Evolutionary conservation across 331 rosid genomes (phyloP).

Genomic region (Quercus tomentella): DNA sequence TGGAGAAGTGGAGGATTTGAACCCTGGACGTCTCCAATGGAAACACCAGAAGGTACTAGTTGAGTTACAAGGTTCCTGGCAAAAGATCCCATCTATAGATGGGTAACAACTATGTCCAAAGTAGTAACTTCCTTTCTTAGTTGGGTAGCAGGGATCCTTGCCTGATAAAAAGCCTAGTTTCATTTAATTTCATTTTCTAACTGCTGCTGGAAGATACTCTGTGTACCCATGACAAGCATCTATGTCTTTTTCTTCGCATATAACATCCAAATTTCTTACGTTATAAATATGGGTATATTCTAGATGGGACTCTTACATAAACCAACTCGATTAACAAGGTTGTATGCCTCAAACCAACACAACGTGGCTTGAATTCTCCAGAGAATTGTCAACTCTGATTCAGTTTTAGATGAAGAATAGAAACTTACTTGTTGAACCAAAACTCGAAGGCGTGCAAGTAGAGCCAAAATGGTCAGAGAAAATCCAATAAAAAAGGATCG

Average conservation of each 20-base stretch:
- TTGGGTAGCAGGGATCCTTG: background rate
- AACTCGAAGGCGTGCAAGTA: constrained; percentile 78
- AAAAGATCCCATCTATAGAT: too few species aligned
- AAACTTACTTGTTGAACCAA: constrained; percentile 75
- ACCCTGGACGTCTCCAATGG: too few species aligned
- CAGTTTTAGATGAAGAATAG: constrained; percentile 1
- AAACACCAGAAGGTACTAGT: too few species aligned
- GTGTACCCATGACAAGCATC: background rate
- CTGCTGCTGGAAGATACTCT: background rate
- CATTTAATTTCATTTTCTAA: background rate
- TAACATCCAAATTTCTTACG: background rate
- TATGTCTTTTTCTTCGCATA: background rate
- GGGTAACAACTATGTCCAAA: too few species aligned
- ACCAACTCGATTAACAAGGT: background rate
- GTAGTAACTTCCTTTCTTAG: background rate
- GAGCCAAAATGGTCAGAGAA: constrained; percentile 63
- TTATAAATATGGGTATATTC: background rate
- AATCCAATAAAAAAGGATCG: constrained; percentile 72
- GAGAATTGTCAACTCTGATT: background rate
- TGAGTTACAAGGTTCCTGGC: too few species aligned
- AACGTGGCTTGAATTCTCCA: background rate
- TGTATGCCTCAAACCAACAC: background rate
- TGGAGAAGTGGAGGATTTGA: too few species aligned
- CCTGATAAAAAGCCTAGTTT: background rate
- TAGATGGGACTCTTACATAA: background rate